Conservation (phyloP, 2,329 filamentous ascomycete genomes). For the Botryotinia calthae region DNA sequence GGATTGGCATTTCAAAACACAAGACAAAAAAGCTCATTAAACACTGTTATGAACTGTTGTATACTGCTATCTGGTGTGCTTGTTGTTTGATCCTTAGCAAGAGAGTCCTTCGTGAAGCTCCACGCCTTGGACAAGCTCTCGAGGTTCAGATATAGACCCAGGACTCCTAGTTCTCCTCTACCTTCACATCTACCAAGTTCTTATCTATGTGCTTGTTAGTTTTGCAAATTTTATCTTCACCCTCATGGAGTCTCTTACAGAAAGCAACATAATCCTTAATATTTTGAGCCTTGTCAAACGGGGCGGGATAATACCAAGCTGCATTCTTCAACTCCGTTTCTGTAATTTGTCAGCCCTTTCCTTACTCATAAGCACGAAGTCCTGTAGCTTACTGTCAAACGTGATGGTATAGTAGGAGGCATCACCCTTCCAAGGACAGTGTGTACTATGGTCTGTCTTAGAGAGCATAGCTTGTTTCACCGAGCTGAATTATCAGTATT, state of each 20-base stretch:
- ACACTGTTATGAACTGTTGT: background rate
- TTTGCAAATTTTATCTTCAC: background rate
- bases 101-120: background rate
- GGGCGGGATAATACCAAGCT: constrained; percentile 48
- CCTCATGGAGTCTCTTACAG: constrained; percentile 39
- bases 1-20: background rate
- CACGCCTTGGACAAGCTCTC: background rate
- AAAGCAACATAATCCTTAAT: constrained; percentile 49
- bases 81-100: background rate
- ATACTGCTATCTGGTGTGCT: background rate
- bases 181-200: constrained; percentile 19
- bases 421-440: constrained; percentile 48
- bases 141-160: too few relatives aligned
- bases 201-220: constrained; percentile 7
- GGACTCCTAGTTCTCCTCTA: background rate
- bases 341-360: constrained; percentile 22
- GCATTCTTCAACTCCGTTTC: constrained; percentile 44
- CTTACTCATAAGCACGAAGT: background rate
- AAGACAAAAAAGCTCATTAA: background rate
- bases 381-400: constrained; percentile 38
- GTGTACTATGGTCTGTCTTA: constrained; percentile 43
- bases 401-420: constrained; percentile 49
- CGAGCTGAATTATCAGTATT: constrained; percentile 31
- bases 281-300: constrained; percentile 42
- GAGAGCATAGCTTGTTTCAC: constrained; percentile 43